Conservation (phyloP, 2,329 filamentous ascomycete species). For the Penicillium sp. region DNA sequence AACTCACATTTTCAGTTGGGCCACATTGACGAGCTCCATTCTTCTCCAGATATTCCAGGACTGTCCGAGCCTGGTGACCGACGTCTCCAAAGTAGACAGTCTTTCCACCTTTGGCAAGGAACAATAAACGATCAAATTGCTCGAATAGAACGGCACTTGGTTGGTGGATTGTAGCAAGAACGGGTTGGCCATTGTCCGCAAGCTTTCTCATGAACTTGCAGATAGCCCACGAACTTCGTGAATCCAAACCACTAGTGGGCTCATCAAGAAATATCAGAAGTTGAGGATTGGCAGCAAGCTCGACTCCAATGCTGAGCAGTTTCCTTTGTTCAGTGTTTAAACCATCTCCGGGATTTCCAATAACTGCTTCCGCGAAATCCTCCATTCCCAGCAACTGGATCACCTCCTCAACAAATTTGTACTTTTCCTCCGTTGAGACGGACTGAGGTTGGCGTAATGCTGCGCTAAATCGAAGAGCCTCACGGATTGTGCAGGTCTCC, state of each 20-base stretch:
- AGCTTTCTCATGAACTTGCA: conserved; percentile 72
- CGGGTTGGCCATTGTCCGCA: conserved; percentile 71
- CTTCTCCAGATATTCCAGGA: conserved; percentile 55
- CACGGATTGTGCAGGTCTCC: conserved; percentile 72
- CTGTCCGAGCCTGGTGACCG: conserved; percentile 45
- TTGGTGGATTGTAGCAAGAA: conserved; percentile 86
- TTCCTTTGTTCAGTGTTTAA: conserved; percentile 54
- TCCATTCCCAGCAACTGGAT: conserved; percentile 84
- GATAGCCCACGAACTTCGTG: conserved; percentile 80
- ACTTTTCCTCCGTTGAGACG: conserved; percentile 62
- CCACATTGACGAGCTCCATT: conserved; percentile 53
- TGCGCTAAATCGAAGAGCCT: conserved; percentile 79
- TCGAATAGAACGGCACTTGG: conserved; percentile 83
- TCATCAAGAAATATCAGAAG: conserved; percentile 85
- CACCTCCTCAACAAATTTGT: conserved; percentile 66
- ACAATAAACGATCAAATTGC: conserved; percentile 56
- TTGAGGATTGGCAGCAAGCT: conserved; percentile 79
- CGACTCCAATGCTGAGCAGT: conserved; percentile 80
- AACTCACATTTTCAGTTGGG: conserved; percentile 48
- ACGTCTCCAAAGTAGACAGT: conserved; percentile 59
- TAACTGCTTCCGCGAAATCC: conserved; percentile 74
- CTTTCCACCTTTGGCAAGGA: conserved; percentile 53
- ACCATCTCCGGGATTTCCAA: conserved; percentile 75
- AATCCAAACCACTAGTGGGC: conserved; percentile 82
- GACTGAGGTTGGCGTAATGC: conserved; percentile 69